phyloP scores from a whole-genome alignment of 176 grass and related monocot species.

The Guadua angustifolia region DNA sequence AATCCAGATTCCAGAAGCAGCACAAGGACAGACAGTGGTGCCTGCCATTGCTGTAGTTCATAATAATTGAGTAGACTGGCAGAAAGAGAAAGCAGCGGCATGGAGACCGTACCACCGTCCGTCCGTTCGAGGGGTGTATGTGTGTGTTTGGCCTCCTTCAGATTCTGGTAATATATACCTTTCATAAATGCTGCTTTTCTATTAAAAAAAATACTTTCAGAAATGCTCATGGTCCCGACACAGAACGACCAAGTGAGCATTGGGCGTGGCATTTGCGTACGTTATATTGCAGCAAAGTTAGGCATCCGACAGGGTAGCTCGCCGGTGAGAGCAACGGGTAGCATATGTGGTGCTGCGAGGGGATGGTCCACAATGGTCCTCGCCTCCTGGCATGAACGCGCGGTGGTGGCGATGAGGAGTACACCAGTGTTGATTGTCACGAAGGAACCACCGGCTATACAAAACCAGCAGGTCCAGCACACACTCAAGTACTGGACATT shows the following conservation, averaged over 20 bases:
- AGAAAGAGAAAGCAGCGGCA: neutral
- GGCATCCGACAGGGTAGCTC: neutral
- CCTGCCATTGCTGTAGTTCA: neutral
- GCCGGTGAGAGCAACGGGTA: neutral
- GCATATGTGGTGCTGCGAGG: neutral
- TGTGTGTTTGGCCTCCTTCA: neutral
- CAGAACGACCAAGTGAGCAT: neutral
- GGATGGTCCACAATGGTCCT: neutral
- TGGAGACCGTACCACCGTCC: neutral
- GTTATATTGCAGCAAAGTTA: neutral
- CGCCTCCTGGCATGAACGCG: neutral
- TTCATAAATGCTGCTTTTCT: too few relatives aligned
- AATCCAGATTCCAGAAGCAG: constrained; percentile 9
- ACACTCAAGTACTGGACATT: neutral
- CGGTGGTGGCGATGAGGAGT: neutral
- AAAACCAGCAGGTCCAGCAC: neutral
- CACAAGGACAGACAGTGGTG: neutral
- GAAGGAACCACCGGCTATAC: neutral
- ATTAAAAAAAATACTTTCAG: too few relatives aligned
- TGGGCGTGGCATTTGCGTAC: neutral
- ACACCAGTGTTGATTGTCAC: neutral
- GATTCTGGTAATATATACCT: neutral
- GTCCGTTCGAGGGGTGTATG: neutral
- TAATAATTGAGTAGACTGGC: neutral
- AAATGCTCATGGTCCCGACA: neutral